These are phyloP conservation scores for Elasticomyces elasticus DNA, from an alignment of 495 filamentous ascomycete species.

Conservation along the genomic window DNA sequence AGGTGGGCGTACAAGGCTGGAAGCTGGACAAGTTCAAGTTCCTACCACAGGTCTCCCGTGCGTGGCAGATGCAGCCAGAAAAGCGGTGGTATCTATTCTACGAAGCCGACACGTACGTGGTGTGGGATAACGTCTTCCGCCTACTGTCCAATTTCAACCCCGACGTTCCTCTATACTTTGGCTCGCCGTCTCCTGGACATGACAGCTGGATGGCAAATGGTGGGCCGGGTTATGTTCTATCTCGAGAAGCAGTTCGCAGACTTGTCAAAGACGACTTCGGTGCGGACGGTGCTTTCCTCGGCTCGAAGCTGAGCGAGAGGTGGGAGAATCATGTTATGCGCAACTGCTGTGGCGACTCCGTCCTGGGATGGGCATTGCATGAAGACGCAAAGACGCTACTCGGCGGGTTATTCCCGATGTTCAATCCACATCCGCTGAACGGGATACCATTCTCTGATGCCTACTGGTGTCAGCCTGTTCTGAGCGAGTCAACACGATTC, in stretches of 20 bases:
- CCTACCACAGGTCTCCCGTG: slow-evolving; percentile 51
- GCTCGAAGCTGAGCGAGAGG: slow-evolving; percentile 5
- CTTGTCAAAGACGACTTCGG: slow-evolving; percentile 9
- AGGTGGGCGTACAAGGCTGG: slow-evolving; percentile 39
- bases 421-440: slow-evolving; percentile 6
- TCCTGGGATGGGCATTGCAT: slow-evolving; percentile 6
- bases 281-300: slow-evolving; percentile 1
- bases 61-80: slow-evolving; percentile 40
- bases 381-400: background rate
- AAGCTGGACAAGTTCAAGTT: slow-evolving; percentile 64
- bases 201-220: slow-evolving; percentile 45
- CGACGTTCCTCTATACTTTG: slow-evolving; percentile 43
- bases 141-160: slow-evolving; percentile 45
- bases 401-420: slow-evolving; percentile 10
- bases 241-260: slow-evolving; percentile 38
- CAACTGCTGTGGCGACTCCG: slow-evolving; percentile 15
- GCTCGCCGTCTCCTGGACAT: slow-evolving; percentile 33
- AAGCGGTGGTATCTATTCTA: slow-evolving; percentile 59
- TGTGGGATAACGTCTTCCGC: slow-evolving; percentile 53
- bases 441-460: slow-evolving; percentile 2
- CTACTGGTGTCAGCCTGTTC: slow-evolving; percentile 23
- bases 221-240: slow-evolving; percentile 43
- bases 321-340: slow-evolving; percentile 9
- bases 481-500: slow-evolving; percentile 6
- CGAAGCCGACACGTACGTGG: slow-evolving; percentile 57